A percentile compares a stretch with the other conserved stretches of the same genome.
These are phyloP conservation scores for Seiridium unicorne DNA, from an alignment of 2,329 filamentous ascomycete species.

Conservation along the genomic window DNA sequence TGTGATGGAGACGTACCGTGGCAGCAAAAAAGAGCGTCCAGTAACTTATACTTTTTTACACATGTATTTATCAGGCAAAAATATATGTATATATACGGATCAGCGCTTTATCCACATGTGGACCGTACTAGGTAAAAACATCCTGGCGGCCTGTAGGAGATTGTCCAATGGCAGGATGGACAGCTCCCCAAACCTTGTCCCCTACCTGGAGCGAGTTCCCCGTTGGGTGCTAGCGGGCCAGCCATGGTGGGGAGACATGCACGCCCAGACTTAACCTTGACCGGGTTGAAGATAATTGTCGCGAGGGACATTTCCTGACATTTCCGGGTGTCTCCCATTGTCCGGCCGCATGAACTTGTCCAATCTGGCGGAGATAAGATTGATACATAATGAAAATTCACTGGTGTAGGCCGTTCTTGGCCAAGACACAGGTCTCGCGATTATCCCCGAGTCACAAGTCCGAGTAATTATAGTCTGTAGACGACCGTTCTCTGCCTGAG, in stretches of 20 bases:
- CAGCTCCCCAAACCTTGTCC: neutral
- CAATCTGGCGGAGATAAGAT: neutral
- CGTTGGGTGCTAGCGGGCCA: neutral
- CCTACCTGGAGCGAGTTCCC: neutral
- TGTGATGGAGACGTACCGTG: too few relatives aligned
- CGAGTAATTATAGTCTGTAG: too few relatives aligned
- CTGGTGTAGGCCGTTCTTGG: neutral
- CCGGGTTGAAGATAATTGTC: neutral
- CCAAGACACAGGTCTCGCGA: neutral
- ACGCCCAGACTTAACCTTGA: neutral
- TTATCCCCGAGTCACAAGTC: too few relatives aligned
- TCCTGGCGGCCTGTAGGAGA: too few relatives aligned
- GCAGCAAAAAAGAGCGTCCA: neutral
- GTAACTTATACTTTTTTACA: too few relatives aligned
- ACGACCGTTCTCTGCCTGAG: too few relatives aligned
- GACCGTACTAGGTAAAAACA: too few relatives aligned
- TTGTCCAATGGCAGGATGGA: neutral
- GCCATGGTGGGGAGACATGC: slow-evolving; percentile 3
- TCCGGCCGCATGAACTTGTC: neutral
- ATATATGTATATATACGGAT: too few relatives aligned
- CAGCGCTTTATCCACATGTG: too few relatives aligned
- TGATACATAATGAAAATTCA: neutral
- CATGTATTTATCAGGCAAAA: too few relatives aligned
- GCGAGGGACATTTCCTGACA: neutral
- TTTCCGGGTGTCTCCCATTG: slow-evolving; percentile 2